phyloP scores from a whole-genome alignment of 2,329 filamentous ascomycete species.

The Niveomyces coronatus region DNA sequence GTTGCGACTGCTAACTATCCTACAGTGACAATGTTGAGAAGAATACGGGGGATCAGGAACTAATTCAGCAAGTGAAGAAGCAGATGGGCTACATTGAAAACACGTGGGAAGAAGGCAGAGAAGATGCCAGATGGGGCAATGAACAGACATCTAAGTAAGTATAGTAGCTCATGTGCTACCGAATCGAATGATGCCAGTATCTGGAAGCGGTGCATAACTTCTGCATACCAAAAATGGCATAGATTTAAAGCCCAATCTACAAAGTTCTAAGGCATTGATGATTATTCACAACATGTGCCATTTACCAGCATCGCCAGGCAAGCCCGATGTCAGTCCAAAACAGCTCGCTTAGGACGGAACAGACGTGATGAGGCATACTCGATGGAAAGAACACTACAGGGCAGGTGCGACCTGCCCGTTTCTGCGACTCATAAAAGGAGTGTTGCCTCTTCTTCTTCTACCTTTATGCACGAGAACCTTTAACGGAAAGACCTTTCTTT shows the following conservation, averaged over 20 bases:
- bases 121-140: constrained; percentile 70
- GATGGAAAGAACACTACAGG: no score
- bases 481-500: constrained; percentile 2
- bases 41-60: constrained; percentile 79
- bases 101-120: constrained; percentile 73
- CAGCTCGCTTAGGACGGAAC: not conserved
- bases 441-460: not conserved
- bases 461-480: not conserved
- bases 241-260: no score
- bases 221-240: no score
- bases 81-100: constrained; percentile 79
- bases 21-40: constrained; percentile 72
- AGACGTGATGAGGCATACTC: no score
- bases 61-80: constrained; percentile 74
- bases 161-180: not conserved
- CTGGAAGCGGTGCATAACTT: no score
- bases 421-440: not conserved
- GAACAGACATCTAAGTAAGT: constrained; percentile 20
- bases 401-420: no score
- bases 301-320: no score
- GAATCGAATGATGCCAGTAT: no score
- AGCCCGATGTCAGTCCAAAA: no score
- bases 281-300: no score
- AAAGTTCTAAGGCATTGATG: no score
- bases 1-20: not conserved